Evolutionary conservation across 129 eudicot species (phyloP).

Genomic region (Saposhnikovia divaricata): DNA sequence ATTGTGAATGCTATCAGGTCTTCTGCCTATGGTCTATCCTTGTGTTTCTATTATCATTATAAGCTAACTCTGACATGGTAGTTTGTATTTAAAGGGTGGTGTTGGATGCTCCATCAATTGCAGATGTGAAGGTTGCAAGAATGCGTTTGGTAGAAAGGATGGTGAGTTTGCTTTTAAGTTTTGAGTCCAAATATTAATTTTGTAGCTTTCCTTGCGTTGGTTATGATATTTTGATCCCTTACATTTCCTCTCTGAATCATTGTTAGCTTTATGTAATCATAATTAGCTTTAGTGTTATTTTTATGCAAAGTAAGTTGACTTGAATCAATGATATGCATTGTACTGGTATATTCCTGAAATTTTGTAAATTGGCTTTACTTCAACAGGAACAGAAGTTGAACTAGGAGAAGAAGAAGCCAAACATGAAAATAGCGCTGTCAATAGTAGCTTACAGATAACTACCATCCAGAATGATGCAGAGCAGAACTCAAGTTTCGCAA

Average conservation of each 20-base stretch:
- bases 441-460: slow-evolving; percentile 31
- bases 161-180: slow-evolving; percentile 39
- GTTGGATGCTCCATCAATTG: slow-evolving; percentile 97
- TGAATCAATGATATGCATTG: background rate
- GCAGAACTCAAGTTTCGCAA: slow-evolving; percentile 30
- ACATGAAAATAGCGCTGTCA: slow-evolving; percentile 32
- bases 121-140: slow-evolving; percentile 99
- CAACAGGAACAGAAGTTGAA: slow-evolving; percentile 53
- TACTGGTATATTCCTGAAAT: slow-evolving; percentile 1
- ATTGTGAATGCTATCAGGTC: slow-evolving; percentile 99
- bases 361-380: slow-evolving; percentile 14
- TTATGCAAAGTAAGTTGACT: background rate
- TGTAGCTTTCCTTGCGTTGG: background rate
- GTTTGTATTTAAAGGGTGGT: slow-evolving; percentile 55
- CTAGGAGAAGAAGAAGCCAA: slow-evolving; percentile 33
- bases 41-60: slow-evolving; percentile 12
- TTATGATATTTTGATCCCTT: background rate
- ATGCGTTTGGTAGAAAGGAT: slow-evolving; percentile 92
- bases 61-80: slow-evolving; percentile 17
- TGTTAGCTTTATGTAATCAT: background rate
- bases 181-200: background rate
- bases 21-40: slow-evolving; percentile 8
- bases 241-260: background rate
- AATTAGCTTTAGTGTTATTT: background rate
- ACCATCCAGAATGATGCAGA: slow-evolving; percentile 33